phyloP scores from a whole-genome alignment of 176 grass and related monocot species.

The Melocanna baccifera region DNA sequence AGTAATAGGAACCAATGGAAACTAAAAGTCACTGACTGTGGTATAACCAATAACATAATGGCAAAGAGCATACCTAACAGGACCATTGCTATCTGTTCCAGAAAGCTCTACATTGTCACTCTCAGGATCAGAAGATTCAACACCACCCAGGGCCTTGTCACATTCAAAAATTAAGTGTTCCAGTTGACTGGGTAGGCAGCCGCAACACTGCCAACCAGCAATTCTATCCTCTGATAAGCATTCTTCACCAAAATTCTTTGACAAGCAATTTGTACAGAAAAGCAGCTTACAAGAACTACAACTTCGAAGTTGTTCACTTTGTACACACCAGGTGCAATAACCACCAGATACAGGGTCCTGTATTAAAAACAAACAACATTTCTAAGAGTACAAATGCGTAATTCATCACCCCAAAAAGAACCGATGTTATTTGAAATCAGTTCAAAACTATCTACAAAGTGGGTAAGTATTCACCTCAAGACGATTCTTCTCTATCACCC shows the following conservation, averaged over 20 bases:
- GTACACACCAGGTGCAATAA: constrained; percentile 92
- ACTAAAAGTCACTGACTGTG: not conserved
- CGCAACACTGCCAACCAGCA: constrained; percentile 79
- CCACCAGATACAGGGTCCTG: constrained; percentile 54
- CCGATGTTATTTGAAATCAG: not conserved
- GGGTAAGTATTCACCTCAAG: constrained; percentile 57
- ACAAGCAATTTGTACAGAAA: constrained; percentile 74
- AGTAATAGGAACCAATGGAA: constrained; percentile 3
- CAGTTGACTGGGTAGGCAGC: constrained; percentile 70
- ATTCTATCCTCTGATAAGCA: constrained; percentile 59
- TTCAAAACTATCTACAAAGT: constrained; percentile 20
- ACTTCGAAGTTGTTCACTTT: constrained; percentile 66
- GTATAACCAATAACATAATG: constrained; percentile 2
- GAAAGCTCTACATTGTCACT: constrained; percentile 53
- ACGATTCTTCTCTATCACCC: constrained; percentile 80
- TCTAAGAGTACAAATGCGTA: not conserved
- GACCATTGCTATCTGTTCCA: constrained; percentile 39
- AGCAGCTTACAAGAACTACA: constrained; percentile 82
- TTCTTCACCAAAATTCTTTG: constrained; percentile 80
- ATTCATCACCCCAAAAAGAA: not conserved
- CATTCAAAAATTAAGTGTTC: constrained; percentile 66
- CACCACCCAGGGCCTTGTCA: constrained; percentile 53
- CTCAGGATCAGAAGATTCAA: constrained; percentile 67
- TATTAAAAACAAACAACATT: not conserved
- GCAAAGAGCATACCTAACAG: constrained; percentile 49